Evolutionary conservation across 2,329 filamentous ascomycete genomes (phyloP).

Genomic region (Albifimbria verrucaria): DNA sequence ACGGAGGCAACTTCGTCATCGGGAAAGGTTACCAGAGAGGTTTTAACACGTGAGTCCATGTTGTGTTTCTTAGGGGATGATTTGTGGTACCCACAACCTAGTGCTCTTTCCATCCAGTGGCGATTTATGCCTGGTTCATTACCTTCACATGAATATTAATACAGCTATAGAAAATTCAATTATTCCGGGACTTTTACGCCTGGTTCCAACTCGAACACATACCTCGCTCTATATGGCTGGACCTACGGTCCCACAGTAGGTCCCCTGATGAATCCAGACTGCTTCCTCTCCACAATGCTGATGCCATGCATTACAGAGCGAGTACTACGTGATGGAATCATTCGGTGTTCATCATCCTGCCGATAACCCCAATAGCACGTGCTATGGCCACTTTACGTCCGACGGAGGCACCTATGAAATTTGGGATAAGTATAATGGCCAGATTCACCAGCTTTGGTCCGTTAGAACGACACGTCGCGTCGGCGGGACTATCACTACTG

Average conservation of each 20-base stretch:
- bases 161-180: constrained; percentile 25
- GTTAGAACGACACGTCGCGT: constrained; percentile 45
- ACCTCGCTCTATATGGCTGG: constrained; percentile 8
- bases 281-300: background rate
- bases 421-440: constrained; percentile 33
- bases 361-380: constrained; percentile 18
- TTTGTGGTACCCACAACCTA: background rate
- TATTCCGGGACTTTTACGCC: constrained; percentile 30
- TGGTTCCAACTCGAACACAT: constrained; percentile 39
- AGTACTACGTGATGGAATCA: constrained; percentile 9
- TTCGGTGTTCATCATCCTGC: constrained; percentile 8
- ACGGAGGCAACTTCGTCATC: constrained; percentile 9
- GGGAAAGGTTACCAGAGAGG: constrained; percentile 6
- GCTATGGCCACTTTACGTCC: constrained; percentile 46
- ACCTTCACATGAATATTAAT: background rate
- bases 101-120: background rate
- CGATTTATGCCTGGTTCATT: background rate
- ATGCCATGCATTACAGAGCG: constrained; percentile 1
- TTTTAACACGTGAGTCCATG: constrained; percentile 3
- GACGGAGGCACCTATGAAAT: constrained; percentile 54
- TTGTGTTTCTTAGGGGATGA: background rate
- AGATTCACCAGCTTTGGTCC: constrained; percentile 53
- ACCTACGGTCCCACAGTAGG: constrained; percentile 7
- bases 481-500: constrained; percentile 49
- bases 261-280: background rate